Percentiles rank a stretch among this genome's conserved stretches.
Conservation (phyloP, 2,329 filamentous ascomycete genomes). For the Penicillium sp. region DNA sequence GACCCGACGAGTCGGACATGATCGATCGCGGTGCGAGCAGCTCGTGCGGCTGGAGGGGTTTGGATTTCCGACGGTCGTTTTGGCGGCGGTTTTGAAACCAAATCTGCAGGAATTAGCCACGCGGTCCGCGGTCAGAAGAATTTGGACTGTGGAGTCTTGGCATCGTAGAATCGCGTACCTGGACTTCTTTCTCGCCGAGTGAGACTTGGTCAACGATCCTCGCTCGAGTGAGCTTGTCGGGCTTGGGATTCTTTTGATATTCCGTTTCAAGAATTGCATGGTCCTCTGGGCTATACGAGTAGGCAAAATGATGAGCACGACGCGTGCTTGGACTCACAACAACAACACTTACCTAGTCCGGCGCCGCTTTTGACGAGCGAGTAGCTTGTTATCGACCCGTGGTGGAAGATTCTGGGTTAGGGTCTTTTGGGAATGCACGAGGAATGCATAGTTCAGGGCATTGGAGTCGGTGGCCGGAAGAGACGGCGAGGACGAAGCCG, state of each 20-base stretch:
- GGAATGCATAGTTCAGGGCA: slow-evolving; percentile 48
- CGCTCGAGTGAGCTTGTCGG: slow-evolving; percentile 80
- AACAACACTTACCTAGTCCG: slow-evolving; percentile 52
- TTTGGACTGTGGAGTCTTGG: slow-evolving; percentile 18
- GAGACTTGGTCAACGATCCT: slow-evolving; percentile 79
- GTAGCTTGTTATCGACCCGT: slow-evolving; percentile 54
- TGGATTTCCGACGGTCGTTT: slow-evolving; percentile 83
- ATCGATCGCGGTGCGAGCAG: slow-evolving; percentile 46
- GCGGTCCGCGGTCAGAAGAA: slow-evolving; percentile 11
- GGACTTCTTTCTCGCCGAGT: slow-evolving; percentile 90
- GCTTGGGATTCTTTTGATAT: slow-evolving; percentile 79
- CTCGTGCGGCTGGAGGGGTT: slow-evolving; percentile 73
- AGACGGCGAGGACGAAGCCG: slow-evolving; percentile 33
- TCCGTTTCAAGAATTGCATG: slow-evolving; percentile 82
- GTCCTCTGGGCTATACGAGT: slow-evolving; percentile 66
- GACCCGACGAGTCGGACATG: slow-evolving; percentile 25
- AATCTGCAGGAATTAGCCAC: slow-evolving; percentile 54
- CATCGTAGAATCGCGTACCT: slow-evolving; percentile 55
- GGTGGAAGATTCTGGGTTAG: slow-evolving; percentile 52
- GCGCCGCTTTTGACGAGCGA: slow-evolving; percentile 56
- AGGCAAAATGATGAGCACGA: slow-evolving; percentile 10
- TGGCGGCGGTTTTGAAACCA: slow-evolving; percentile 97
- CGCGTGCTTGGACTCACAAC: slow-evolving; percentile 9
- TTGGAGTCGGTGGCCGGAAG: slow-evolving; percentile 30
- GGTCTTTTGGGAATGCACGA: slow-evolving; percentile 55